These are phyloP conservation scores for Pterulicium gracile DNA, from an alignment of 1,284 basidiomycete genomes.

Conservation along the genomic window DNA sequence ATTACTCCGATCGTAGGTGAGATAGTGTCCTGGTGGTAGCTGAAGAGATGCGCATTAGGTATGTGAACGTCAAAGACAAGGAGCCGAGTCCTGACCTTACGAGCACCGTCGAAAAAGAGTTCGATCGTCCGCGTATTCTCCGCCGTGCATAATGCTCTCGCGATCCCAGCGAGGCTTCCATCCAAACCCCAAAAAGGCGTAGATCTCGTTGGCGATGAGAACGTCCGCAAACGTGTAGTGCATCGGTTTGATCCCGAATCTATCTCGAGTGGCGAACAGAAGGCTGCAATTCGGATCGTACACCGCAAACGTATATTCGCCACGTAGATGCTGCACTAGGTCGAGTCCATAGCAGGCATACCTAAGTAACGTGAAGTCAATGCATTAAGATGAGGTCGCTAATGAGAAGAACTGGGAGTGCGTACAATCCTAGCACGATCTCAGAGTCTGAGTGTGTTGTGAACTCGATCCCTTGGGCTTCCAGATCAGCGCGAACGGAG, in stretches of 20 bases:
- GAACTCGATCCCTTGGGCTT: slow-evolving; percentile 11
- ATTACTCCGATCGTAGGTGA: slow-evolving; percentile 3
- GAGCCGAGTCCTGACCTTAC: background rate
- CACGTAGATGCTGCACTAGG: slow-evolving; percentile 7
- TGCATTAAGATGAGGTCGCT: background rate
- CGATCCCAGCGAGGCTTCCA: slow-evolving; percentile 5
- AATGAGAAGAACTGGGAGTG: background rate
- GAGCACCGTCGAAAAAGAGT: slow-evolving; percentile 6
- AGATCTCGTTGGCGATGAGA: slow-evolving; percentile 5
- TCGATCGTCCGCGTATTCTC: slow-evolving; percentile 5
- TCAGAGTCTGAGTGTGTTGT: slow-evolving; percentile 13
- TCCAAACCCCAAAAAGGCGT: slow-evolving; percentile 5
- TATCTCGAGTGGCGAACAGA: slow-evolving; percentile 3
- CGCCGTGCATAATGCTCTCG: slow-evolving; percentile 1
- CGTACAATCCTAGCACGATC: slow-evolving; percentile 12
- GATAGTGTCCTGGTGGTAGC: slow-evolving; percentile 4
- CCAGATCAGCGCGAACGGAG: slow-evolving; percentile 12
- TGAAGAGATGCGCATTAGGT: background rate
- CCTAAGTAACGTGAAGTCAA: slow-evolving; percentile 1
- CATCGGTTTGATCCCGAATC: slow-evolving; percentile 7
- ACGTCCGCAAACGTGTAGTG: slow-evolving; percentile 6
- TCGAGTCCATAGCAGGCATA: slow-evolving; percentile 6
- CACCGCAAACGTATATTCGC: slow-evolving; percentile 5
- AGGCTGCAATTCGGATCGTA: slow-evolving; percentile 4
- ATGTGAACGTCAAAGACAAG: background rate